Evolutionary conservation across 257 asterid genomes (phyloP).

Genomic region (Solanum sparsipilum): DNA sequence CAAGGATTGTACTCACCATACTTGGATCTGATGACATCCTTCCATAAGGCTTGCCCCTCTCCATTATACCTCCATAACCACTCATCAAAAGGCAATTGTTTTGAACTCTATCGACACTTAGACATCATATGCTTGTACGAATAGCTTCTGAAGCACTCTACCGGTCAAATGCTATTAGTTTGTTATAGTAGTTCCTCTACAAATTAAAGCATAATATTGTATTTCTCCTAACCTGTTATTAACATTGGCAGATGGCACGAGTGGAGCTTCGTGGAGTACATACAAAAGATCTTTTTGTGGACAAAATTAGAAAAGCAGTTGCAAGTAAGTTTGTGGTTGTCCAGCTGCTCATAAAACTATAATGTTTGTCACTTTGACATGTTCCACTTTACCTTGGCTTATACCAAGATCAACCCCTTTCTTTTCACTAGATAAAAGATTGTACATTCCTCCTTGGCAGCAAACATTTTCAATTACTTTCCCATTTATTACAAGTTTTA

Average conservation of each 20-base stretch:
- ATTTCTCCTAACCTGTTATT: background rate
- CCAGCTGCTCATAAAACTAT: background rate
- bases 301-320: slow-evolving; percentile 59
- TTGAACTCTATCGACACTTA: background rate
- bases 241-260: slow-evolving; percentile 51
- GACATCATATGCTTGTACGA: background rate
- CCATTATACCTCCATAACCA: no score
- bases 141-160: background rate
- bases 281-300: slow-evolving; percentile 48
- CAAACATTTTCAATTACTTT: background rate
- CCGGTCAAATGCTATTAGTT: background rate
- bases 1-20: no score
- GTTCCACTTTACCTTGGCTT: background rate
- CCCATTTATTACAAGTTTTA: background rate
- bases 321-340: slow-evolving; percentile 36
- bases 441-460: background rate
- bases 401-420: background rate
- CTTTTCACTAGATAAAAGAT: background rate
- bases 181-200: background rate
- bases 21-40: no score
- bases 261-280: slow-evolving; percentile 57
- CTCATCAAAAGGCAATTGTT: background rate
- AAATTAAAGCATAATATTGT: background rate
- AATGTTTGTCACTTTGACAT: background rate
- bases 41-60: no score